These are phyloP conservation scores for Podospora appendiculata DNA, from an alignment of 495 filamentous ascomycete genomes.

Conservation along the genomic window DNA sequence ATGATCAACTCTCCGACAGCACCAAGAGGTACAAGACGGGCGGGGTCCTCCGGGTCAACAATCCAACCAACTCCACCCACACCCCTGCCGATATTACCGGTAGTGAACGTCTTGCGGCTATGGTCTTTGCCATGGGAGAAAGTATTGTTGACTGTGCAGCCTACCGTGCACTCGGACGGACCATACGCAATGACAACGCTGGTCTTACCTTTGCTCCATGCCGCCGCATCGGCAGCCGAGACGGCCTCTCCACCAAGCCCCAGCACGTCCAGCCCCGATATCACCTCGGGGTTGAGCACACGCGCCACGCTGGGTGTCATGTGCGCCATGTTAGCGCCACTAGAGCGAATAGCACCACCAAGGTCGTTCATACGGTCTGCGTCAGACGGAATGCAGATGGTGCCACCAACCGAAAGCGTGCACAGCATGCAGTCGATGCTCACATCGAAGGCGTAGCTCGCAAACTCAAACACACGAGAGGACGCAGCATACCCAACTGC, in stretches of 20 bases:
- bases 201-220: slow-evolving; percentile 28
- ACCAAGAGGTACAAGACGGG: slow-evolving; percentile 49
- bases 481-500: slow-evolving; percentile 29
- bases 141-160: slow-evolving; percentile 34
- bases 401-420: slow-evolving; percentile 47
- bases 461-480: slow-evolving; percentile 41
- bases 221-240: slow-evolving; percentile 23
- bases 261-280: slow-evolving; percentile 30
- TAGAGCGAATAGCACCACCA: slow-evolving; percentile 28
- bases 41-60: slow-evolving; percentile 44
- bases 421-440: slow-evolving; percentile 43
- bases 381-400: slow-evolving; percentile 55
- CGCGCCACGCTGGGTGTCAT: slow-evolving; percentile 50
- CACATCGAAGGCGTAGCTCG: slow-evolving; percentile 45
- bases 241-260: slow-evolving; percentile 36
- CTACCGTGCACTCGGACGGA: slow-evolving; percentile 46
- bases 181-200: slow-evolving; percentile 51
- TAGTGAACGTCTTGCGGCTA: slow-evolving; percentile 7
- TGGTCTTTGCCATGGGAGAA: slow-evolving; percentile 22
- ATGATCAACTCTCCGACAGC: slow-evolving; percentile 53
- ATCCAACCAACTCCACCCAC: slow-evolving; percentile 46
- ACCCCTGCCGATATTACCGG: slow-evolving; percentile 34
- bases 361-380: slow-evolving; percentile 36
- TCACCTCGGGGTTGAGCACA: slow-evolving; percentile 32
- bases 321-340: slow-evolving; percentile 33